phyloP scores from a whole-genome alignment of 495 filamentous ascomycete genomes.

The Annulohypoxylon maeteangense region DNA sequence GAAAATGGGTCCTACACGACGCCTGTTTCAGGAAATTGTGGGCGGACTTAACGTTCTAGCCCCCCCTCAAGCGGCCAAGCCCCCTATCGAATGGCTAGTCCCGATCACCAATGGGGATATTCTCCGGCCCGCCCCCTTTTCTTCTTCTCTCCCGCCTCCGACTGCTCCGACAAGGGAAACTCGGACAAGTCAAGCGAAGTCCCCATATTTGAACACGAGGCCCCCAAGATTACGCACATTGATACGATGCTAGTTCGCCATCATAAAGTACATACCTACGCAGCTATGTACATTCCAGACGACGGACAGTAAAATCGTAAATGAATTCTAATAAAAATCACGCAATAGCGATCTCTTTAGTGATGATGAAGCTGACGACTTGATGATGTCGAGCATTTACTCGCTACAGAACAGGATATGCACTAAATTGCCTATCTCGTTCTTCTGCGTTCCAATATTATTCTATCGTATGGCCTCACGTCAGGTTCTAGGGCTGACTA shows the following conservation, averaged over 20 bases:
- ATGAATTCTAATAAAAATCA: background rate
- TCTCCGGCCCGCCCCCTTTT: conserved; percentile 22
- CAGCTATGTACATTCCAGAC: no score
- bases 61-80: no score
- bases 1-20: conserved; percentile 12
- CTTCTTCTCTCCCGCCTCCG: conserved; percentile 4
- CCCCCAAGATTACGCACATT: conserved; percentile 31
- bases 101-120: conserved; percentile 30
- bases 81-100: conserved; percentile 7
- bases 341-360: conserved; percentile 3
- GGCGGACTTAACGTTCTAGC: conserved; percentile 25
- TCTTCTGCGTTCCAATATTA: conserved; percentile 17
- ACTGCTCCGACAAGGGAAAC: conserved; percentile 18
- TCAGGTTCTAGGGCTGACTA: conserved; percentile 42
- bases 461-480: conserved; percentile 32
- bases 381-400: conserved; percentile 12
- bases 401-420: background rate
- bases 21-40: conserved; percentile 37
- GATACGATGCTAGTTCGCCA: conserved; percentile 12
- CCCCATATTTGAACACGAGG: conserved; percentile 39
- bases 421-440: conserved; percentile 19
- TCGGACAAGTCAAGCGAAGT: conserved; percentile 14
- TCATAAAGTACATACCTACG: no score
- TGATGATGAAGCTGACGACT: conserved; percentile 15
- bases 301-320: background rate